Evolutionary conservation across 176 grass and related monocot genomes (phyloP).

Genomic region (Canna indica): DNA sequence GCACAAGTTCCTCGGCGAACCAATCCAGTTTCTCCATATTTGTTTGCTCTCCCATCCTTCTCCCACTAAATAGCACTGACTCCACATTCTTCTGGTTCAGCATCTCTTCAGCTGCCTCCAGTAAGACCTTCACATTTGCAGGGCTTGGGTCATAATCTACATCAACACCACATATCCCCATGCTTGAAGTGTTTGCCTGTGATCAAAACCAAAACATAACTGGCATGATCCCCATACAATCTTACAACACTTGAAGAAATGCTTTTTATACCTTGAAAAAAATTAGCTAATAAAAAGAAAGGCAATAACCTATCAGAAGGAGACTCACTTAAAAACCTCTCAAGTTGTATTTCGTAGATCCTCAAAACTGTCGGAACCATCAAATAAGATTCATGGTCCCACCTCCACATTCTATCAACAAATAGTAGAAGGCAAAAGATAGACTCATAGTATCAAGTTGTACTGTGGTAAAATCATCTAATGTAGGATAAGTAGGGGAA

Average conservation of each 20-base stretch:
- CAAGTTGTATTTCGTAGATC: neutral
- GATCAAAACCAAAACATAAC: neutral
- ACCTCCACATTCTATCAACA: neutral
- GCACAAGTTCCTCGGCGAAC: constrained; percentile 66
- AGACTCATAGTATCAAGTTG: no score
- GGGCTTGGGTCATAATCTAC: constrained; percentile 56
- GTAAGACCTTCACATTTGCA: constrained; percentile 45
- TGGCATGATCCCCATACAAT: neutral
- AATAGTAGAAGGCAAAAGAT: neutral
- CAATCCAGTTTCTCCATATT: constrained; percentile 89
- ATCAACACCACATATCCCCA: constrained; percentile 35
- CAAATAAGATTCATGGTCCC: neutral
- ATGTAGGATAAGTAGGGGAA: neutral
- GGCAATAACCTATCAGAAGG: neutral
- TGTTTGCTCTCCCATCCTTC: constrained; percentile 59
- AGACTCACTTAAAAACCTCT: neutral
- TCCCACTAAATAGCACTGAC: constrained; percentile 83
- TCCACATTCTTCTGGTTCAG: constrained; percentile 90
- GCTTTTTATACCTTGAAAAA: neutral
- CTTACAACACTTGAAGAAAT: neutral
- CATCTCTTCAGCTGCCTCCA: constrained; percentile 70
- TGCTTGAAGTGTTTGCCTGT: constrained; percentile 54
- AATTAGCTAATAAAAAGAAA: neutral
- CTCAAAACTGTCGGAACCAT: neutral
- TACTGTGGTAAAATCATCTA: neutral